Percentiles rank a stretch among this genome's conserved stretches.
phyloP scores from a whole-genome alignment of 306 rosid genomes.

The Aeschynomene evenia region DNA sequence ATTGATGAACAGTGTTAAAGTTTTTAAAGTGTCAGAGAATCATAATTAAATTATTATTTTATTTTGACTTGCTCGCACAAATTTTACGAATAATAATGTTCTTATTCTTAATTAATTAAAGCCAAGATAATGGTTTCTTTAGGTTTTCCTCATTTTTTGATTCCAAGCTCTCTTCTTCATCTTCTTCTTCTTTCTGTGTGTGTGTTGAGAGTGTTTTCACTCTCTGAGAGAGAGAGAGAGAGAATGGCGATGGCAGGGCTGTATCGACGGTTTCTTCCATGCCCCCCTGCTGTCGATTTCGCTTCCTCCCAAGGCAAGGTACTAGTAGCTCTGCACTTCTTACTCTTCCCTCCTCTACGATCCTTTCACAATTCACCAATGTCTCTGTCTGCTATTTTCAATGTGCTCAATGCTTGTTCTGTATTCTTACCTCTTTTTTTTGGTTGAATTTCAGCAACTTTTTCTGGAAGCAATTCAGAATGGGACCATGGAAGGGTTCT shows the following conservation, averaged over 20 bases:
- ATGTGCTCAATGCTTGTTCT: neutral
- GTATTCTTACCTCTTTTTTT: neutral
- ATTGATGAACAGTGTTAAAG: too few relatives aligned
- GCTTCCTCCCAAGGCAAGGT: slow-evolving; percentile 88
- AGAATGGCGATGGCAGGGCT: slow-evolving; percentile 89
- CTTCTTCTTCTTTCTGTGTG: neutral
- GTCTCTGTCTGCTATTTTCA: too few relatives aligned
- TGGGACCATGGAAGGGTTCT: slow-evolving; percentile 92
- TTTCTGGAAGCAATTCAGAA: slow-evolving; percentile 69
- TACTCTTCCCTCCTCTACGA: too few relatives aligned
- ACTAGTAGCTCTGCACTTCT: too few relatives aligned
- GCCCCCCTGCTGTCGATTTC: slow-evolving; percentile 86
- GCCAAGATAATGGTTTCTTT: too few relatives aligned
- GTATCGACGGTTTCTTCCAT: slow-evolving; percentile 77
- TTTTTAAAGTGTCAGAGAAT: too few relatives aligned
- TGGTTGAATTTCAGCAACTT: slow-evolving; percentile 56
- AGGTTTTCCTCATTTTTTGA: neutral
- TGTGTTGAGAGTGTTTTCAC: neutral
- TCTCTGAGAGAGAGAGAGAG: too few relatives aligned
- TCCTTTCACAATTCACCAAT: too few relatives aligned
- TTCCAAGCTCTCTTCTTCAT: neutral
- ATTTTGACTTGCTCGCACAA: neutral
- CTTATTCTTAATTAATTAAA: too few relatives aligned
- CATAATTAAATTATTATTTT: neutral
- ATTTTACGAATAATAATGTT: neutral